Conservation (phyloP, 2,329 filamentous ascomycete genomes). For the Huntiella decipiens region DNA sequence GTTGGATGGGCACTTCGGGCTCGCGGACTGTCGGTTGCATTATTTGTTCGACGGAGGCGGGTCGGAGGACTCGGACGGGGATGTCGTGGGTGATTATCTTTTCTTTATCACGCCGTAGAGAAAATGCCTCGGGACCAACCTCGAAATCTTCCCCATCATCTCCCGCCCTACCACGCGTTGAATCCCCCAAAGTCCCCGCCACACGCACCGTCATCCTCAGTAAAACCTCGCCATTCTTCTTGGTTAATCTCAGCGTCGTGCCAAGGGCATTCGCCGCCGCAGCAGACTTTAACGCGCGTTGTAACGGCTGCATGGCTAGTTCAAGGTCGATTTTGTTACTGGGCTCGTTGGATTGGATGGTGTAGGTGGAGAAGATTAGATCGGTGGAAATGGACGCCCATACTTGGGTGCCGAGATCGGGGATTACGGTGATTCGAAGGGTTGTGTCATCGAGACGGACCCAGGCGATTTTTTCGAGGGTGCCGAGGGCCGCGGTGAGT, state of each 20-base stretch:
- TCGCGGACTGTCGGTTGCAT: conserved; percentile 83
- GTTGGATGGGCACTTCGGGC: conserved; percentile 81
- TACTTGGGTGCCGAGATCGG: conserved; percentile 84
- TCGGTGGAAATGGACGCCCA: conserved; percentile 65
- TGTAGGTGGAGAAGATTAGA: conserved; percentile 72
- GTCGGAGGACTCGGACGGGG: conserved; percentile 75
- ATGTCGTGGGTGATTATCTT: conserved; percentile 91
- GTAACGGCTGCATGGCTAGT: conserved; percentile 69
- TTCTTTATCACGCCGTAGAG: conserved; percentile 45
- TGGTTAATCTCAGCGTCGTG: conserved; percentile 74
- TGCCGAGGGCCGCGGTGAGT: conserved; percentile 42
- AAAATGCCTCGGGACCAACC: conserved; percentile 30
- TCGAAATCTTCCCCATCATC: conserved; percentile 21
- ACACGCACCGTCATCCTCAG: conserved; percentile 81
- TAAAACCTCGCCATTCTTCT: conserved; percentile 73
- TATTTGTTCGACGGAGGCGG: conserved; percentile 71
- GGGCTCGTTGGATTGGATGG: conserved; percentile 63
- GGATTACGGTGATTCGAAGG: conserved; percentile 87
- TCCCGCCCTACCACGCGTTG: neutral
- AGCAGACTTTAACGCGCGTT: conserved; percentile 81
- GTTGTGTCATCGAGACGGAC: conserved; percentile 72
- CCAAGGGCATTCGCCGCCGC: conserved; percentile 48
- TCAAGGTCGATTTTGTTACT: conserved; percentile 92
- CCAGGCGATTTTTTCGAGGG: conserved; percentile 72
- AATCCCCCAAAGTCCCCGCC: conserved; percentile 31